Evolutionary conservation across 345 rosid species (phyloP).

Genomic region (Euclidium syriacum): DNA sequence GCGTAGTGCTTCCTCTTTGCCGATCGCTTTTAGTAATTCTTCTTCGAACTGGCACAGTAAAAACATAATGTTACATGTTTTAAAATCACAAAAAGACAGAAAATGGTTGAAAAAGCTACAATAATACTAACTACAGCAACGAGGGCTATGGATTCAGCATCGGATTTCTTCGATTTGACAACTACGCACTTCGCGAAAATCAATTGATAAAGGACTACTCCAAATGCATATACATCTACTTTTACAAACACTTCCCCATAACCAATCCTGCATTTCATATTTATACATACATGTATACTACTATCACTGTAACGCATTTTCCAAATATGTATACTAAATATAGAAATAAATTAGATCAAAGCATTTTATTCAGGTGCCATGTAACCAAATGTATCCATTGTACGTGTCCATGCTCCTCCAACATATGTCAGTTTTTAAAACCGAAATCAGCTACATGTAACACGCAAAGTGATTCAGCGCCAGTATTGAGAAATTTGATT

Average conservation of each 20-base stretch:
- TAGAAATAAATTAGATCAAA: no score
- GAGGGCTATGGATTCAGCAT: conserved; percentile 67
- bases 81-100: not conserved
- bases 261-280: conserved; percentile 67
- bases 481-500: no score
- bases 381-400: conserved; percentile 97
- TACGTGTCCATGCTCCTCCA: conserved; percentile 67
- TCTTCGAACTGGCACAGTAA: conserved; percentile 63
- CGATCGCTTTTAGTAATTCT: conserved; percentile 48
- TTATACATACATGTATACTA: no score
- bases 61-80: not conserved
- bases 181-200: conserved; percentile 88
- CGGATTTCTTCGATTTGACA: conserved; percentile 46
- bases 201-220: conserved; percentile 92
- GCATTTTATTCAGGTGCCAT: conserved; percentile 96
- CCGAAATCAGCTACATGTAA: conserved; percentile 99
- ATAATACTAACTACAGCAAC: conserved; percentile 68
- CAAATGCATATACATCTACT: conserved; percentile 90
- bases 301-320: no score
- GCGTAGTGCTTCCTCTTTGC: conserved; percentile 50
- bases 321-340: no score
- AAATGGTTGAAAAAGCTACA: not conserved
- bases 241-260: conserved; percentile 89
- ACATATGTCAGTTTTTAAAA: conserved; percentile 74
- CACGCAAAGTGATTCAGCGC: no score